Evolutionary conservation across 1,139 yeast species (phyloP).

Genomic region (Geotrichum fermentans): DNA sequence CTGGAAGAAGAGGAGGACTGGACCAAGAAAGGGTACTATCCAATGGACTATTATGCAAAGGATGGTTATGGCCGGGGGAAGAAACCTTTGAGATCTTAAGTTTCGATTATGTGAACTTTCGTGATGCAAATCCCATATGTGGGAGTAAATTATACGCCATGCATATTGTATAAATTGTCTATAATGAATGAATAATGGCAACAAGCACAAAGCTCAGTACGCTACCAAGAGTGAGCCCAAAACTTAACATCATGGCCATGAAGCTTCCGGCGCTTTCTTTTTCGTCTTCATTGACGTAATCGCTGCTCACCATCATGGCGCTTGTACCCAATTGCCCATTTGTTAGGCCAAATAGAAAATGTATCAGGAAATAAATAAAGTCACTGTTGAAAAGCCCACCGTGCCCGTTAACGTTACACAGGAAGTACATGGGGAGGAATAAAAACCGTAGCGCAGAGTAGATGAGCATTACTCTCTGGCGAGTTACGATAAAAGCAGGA

Average conservation of each 20-base stretch:
- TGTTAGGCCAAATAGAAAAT: constrained; percentile 74
- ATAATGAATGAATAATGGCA: constrained; percentile 4
- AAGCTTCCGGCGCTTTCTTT: constrained; percentile 94
- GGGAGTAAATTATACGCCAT: no score
- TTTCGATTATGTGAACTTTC: no score
- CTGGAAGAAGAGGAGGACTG: constrained; percentile 68
- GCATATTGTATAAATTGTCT: no score
- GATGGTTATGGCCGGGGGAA: constrained; percentile 93
- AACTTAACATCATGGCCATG: constrained; percentile 68
- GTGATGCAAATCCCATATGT: no score
- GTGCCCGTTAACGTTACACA: constrained; percentile 45
- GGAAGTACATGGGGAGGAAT: constrained; percentile 42
- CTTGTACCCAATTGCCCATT: constrained; percentile 84
- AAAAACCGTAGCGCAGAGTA: constrained; percentile 43
- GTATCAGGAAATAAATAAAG: constrained; percentile 59
- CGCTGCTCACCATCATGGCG: constrained; percentile 75
- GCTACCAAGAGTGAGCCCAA: constrained; percentile 76
- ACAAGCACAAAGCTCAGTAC: constrained; percentile 59
- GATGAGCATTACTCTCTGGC: constrained; percentile 21
- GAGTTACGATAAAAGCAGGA: constrained; percentile 28
- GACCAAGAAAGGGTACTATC: constrained; percentile 58
- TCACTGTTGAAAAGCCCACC: constrained; percentile 46
- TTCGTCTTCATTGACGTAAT: constrained; percentile 53
- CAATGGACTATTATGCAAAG: constrained; percentile 90
- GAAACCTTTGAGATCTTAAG: constrained; percentile 49